Conservation (phyloP, 2,329 filamentous ascomycete genomes). For the Colletotrichum abscissum region DNA sequence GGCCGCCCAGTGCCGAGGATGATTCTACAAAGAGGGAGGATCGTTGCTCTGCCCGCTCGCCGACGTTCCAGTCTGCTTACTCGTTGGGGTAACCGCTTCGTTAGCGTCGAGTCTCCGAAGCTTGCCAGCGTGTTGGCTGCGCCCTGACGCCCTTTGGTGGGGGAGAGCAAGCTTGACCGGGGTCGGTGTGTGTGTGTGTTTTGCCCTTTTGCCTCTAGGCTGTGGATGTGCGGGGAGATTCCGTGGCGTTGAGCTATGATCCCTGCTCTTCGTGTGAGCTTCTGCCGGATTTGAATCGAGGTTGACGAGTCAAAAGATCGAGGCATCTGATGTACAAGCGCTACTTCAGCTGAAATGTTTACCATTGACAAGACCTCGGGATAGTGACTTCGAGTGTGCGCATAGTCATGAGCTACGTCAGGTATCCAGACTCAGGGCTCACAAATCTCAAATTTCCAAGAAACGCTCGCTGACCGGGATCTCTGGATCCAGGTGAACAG, state of each 20-base stretch:
- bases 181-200: background rate
- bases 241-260: background rate
- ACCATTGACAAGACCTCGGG: background rate
- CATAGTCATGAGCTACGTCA: too few species aligned
- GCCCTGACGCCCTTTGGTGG: background rate
- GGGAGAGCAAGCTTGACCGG: background rate
- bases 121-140: background rate
- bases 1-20: slow-evolving; percentile 6
- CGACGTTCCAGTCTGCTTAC: slow-evolving; percentile 4
- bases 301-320: background rate
- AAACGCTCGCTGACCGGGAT: background rate
- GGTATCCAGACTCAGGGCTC: too few species aligned
- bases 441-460: background rate
- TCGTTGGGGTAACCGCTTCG: slow-evolving; percentile 28
- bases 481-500: background rate
- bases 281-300: background rate
- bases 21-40: background rate
- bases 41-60: background rate
- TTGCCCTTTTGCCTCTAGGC: background rate
- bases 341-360: background rate
- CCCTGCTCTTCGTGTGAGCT: background rate
- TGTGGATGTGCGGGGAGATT: slow-evolving; percentile 14
- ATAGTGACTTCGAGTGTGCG: background rate
- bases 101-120: slow-evolving; percentile 1
- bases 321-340: background rate